Base-by-base conservation (phyloP, 73 alveolate genomes). In the Tetrahymena borealis region DNA sequence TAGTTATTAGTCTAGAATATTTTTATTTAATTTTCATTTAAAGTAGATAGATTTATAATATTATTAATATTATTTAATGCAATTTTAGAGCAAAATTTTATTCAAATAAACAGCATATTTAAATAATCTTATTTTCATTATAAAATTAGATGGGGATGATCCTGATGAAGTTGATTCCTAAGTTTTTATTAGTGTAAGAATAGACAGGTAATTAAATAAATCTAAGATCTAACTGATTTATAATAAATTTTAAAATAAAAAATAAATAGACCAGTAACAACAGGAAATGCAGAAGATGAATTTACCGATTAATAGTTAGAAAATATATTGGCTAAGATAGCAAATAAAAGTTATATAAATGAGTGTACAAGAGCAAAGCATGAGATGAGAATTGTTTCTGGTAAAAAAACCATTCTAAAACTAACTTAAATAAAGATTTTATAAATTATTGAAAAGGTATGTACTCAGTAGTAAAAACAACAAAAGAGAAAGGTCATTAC, bases 401-500 rank as follows among this genome's bases (percentile, higher is more conserved):
- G 85, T 60, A 60, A 2, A 1, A n/a, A n/a, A n/a, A n/a, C n/a
- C n/a, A n/a, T n/a, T n/a, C n/a, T n/a, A n/a, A n/a, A n/a, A n/a
- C n/a, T n/a, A n/a, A n/a, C n/a, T n/a, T n/a, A n/a, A n/a, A n/a
- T n/a, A n/a, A n/a, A n/a, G 7, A 20, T 10, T 60, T 60, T 10
- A 60, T 60, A 9, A 0, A 60, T 60, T 60, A n/a, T 7, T 15
- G 7, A 60, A 60, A 24, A 60, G 85, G 85, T 15, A 60, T 60
- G n/a, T 60, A 60, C 13, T 60, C n/a, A 60, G 85, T 60, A 6
- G 85, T 90, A 7, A 42, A 93, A 39, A 38, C 93, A 0, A 79
- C 78, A 1, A 78, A 79, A 32, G 95, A 93, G 39, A 92, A 93
- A 33, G 95, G 95, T 20, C 95, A 93, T 40, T 93, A 79, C 33